Percentiles rank a stretch among this genome's conserved stretches.
Evolutionary conservation across 1,139 yeast species (phyloP).

Genomic region (Nakaseomyces sp.): DNA sequence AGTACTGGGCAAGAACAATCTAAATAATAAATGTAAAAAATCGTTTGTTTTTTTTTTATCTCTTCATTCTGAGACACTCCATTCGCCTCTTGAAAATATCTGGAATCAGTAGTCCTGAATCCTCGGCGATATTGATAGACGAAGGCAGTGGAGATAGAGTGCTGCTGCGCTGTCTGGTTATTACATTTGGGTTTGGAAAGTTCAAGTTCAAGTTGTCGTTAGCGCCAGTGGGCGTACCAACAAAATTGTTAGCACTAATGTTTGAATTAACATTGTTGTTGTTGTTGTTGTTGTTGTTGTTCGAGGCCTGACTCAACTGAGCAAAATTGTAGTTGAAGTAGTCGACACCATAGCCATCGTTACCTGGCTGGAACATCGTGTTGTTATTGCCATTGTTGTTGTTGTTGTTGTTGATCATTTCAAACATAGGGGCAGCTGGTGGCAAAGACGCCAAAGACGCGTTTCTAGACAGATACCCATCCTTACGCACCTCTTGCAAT

Average conservation of each 20-base stretch:
- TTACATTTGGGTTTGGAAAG: constrained; percentile 4
- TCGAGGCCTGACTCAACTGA: background rate
- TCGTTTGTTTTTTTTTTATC: no score
- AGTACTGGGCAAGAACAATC: no score
- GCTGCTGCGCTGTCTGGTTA: constrained; percentile 9
- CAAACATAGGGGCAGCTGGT: constrained; percentile 15
- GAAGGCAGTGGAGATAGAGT: constrained; percentile 11
- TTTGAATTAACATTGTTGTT: no score
- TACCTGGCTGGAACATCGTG: background rate
- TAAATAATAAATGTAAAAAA: no score
- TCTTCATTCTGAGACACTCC: constrained; percentile 2
- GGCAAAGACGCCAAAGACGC: constrained; percentile 18
- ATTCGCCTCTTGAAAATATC: constrained; percentile 5
- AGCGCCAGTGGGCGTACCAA: background rate
- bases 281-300: background rate
- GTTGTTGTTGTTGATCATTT: constrained; percentile 7
- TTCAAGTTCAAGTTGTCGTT: constrained; percentile 5
- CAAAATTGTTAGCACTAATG: background rate
- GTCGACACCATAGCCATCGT: constrained; percentile 1
- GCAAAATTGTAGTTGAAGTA: constrained; percentile 5
- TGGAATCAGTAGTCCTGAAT: background rate
- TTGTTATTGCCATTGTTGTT: no score
- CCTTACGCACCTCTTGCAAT: constrained; percentile 26
- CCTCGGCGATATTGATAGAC: constrained; percentile 1
- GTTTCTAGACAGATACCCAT: constrained; percentile 22